phyloP scores from a whole-genome alignment of 2,329 filamentous ascomycete species.

The Sporothrix inflata region DNA sequence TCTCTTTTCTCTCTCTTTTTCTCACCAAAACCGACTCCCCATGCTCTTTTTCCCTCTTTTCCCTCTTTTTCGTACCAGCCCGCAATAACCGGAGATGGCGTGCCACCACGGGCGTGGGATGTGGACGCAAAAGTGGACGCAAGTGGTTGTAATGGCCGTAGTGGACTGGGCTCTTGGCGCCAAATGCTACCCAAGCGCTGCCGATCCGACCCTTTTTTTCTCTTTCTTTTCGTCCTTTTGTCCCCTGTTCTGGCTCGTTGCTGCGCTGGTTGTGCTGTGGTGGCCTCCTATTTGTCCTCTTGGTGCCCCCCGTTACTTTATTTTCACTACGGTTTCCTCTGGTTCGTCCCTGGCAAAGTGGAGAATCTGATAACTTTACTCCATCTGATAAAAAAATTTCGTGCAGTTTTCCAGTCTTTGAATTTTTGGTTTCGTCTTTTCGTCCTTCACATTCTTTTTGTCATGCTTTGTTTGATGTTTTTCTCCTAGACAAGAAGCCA shows the following conservation, averaged over 20 bases:
- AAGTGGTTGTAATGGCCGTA: background rate
- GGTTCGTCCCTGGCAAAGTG: background rate
- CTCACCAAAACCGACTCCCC: background rate
- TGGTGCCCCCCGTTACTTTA: too few species aligned
- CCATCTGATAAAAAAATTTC: constrained; percentile 24
- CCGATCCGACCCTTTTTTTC: background rate
- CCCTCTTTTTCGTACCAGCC: background rate
- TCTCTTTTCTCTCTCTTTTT: background rate
- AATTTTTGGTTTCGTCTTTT: background rate
- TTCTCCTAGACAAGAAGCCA: background rate
- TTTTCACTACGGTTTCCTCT: too few species aligned
- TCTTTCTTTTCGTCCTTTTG: background rate
- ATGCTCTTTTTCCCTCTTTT: constrained; percentile 11
- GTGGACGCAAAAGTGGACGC: background rate
- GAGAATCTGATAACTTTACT: constrained; percentile 24
- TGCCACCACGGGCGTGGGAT: background rate
- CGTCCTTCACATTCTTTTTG: background rate
- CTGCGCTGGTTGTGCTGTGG: too few species aligned
- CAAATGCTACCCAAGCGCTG: constrained; percentile 2
- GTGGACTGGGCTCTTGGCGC: too few species aligned
- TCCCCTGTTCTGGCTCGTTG: background rate
- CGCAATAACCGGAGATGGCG: constrained; percentile 10
- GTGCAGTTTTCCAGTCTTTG: background rate
- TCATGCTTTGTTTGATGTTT: background rate
- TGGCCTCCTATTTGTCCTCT: too few species aligned